Percentiles rank a stretch among this genome's conserved stretches.
Evolutionary conservation across 2,329 filamentous ascomycete genomes (phyloP).

Genomic region (Cryphonectria nitschkei): DNA sequence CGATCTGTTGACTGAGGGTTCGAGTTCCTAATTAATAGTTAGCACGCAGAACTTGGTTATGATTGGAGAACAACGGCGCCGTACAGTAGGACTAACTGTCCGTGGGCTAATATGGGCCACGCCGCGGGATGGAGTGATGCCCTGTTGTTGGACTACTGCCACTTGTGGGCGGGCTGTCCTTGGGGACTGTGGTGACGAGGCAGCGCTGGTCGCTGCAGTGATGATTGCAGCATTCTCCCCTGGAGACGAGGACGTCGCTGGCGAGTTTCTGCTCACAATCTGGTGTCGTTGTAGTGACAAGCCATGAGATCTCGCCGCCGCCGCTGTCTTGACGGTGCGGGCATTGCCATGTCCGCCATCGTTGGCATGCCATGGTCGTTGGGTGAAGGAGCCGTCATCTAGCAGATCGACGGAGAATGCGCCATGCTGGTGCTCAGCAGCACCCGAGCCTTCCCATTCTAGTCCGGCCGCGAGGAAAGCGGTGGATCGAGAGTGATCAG

Average conservation of each 20-base stretch:
- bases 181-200: slow-evolving; percentile 16
- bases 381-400: neutral
- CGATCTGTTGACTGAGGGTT: neutral
- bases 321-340: neutral
- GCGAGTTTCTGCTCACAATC: neutral
- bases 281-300: neutral
- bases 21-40: slow-evolving; percentile 23
- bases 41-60: slow-evolving; percentile 16
- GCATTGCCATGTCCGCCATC: slow-evolving; percentile 14
- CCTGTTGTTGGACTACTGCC: neutral
- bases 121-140: neutral
- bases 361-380: slow-evolving; percentile 22
- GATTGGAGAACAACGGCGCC: neutral
- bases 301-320: slow-evolving; percentile 4
- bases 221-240: neutral
- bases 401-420: slow-evolving; percentile 1
- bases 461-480: neutral
- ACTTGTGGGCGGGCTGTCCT: slow-evolving; percentile 1
- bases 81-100: slow-evolving; percentile 24
- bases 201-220: neutral
- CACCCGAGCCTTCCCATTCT: slow-evolving; percentile 13
- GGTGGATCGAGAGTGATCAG: slow-evolving; percentile 13
- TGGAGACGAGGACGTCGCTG: neutral
- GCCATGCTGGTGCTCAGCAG: neutral
- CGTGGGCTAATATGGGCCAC: slow-evolving; percentile 10